phyloP scores from a whole-genome alignment of 345 rosid genomes.

The Brassica carinata region DNA sequence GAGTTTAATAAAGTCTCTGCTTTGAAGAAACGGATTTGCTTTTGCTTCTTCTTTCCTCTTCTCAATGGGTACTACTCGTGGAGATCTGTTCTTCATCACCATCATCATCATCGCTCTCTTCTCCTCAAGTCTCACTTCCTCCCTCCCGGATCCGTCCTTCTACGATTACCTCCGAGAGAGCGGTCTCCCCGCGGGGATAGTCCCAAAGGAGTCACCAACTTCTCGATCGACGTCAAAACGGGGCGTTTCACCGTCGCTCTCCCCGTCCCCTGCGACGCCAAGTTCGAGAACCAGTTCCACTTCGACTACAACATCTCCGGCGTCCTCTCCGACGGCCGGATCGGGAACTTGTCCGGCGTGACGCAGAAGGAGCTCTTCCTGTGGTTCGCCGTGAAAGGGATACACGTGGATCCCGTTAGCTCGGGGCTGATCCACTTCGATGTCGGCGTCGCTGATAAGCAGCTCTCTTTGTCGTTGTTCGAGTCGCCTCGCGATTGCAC shows the following conservation, averaged over 20 bases:
- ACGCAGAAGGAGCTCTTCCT: slow-evolving; percentile 78
- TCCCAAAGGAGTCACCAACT: slow-evolving; percentile 72
- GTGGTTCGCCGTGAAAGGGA: slow-evolving; percentile 80
- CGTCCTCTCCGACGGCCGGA: slow-evolving; percentile 55
- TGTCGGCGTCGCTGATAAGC: slow-evolving; percentile 80
- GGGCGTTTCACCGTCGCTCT: slow-evolving; percentile 62
- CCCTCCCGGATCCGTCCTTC: slow-evolving; percentile 38
- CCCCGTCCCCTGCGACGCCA: slow-evolving; percentile 72
- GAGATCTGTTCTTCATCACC: slow-evolving; percentile 10
- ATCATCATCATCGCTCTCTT: neutral
- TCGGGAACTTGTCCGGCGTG: slow-evolving; percentile 72
- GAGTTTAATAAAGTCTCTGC: neutral
- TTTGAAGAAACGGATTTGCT: neutral
- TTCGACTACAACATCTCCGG: slow-evolving; percentile 79
- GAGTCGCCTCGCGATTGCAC: slow-evolving; percentile 84
- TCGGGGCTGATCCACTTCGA: slow-evolving; percentile 81
- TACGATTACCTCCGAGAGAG: slow-evolving; percentile 54
- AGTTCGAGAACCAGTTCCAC: slow-evolving; percentile 79
- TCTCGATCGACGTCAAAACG: slow-evolving; percentile 48
- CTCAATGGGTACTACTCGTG: slow-evolving; percentile 14
- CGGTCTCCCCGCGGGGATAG: slow-evolving; percentile 72
- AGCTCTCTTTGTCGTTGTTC: slow-evolving; percentile 75
- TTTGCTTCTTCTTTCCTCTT: slow-evolving; percentile 1
- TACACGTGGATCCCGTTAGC: slow-evolving; percentile 69
- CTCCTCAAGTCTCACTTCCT: slow-evolving; percentile 16